Evolutionary conservation across 345 rosid genomes (phyloP), one percentile per base, ranked within the genome.

Genomic region (Isatis tinctoria): DNA sequence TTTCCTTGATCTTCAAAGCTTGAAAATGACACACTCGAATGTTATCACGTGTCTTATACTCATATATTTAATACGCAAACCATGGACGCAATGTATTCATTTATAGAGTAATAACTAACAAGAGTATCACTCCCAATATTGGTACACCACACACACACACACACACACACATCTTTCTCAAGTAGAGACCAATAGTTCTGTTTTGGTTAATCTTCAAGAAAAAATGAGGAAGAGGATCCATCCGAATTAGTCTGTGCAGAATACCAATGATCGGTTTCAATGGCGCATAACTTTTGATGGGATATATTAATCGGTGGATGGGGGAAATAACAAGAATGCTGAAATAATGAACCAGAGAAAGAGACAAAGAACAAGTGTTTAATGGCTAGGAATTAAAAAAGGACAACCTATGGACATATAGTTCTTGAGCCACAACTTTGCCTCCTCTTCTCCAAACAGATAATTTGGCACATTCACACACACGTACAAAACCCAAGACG

Each of bases 401-500:
- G 72, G 54, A 77, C 61, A 35, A 63, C 51, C 35, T 18, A 36
- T 63, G 57, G 20, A 24, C 33, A 61, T 27, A n/a, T 59, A 48
- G 67, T 70, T 37, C 61, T 70, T 28, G 80, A 77, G 80, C 80
- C 76, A 65, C 76, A 65, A 70, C 16, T 77, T 76, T 77, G 80
- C 64, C 67, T 77, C 76, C 53, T 65, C 40, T 39, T 70, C 60
- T 65, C 37, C 80, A 57, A 58, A 70, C 72, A 76, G 56, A 76
- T 45, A 63, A 22, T 30, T 69, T 75, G 57, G 57, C 32, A 24
- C 32, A 51, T 11, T 51, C 32, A 37, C 68, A 8, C 59, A 37
- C 52, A 75, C 47, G 49, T 49, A 49, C 68, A 49, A 40, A 75
- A 59, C 54, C 30, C 60, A 67, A 68, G 48, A 54, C 70, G 37